Percentiles rank a stretch among this genome's conserved stretches.
phyloP scores from a whole-genome alignment of 192 early-diverging fungal genomes.

The Anaeromyces robustus region DNA sequence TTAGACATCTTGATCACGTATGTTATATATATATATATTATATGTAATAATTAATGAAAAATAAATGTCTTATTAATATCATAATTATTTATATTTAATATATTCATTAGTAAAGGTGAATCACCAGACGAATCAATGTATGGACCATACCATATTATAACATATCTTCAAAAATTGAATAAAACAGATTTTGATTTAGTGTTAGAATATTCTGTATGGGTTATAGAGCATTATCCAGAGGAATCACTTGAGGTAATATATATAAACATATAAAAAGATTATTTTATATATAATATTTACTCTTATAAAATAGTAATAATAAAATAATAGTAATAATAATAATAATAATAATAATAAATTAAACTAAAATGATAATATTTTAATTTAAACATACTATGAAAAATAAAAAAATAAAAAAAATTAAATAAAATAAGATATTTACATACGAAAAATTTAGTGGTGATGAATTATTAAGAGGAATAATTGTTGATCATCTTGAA shows the following conservation, averaged over 20 bases:
- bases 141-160: conserved; percentile 46
- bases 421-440: no score
- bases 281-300: no score
- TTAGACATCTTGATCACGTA: conserved; percentile 60
- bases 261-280: no score
- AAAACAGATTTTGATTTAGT: conserved; percentile 64
- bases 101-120: conserved; percentile 16
- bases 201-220: conserved; percentile 65
- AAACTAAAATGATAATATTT: no score
- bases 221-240: conserved; percentile 44
- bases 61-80: no score
- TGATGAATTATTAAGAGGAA: not conserved
- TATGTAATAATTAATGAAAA: no score
- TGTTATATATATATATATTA: conserved; percentile 15
- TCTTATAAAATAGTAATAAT: no score
- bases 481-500: not conserved
- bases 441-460: not conserved
- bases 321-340: no score
- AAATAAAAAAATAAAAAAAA: no score
- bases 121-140: conserved; percentile 28
- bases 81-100: not conserved
- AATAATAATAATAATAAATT: no score
- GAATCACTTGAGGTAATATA: conserved; percentile 1
- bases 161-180: conserved; percentile 65
- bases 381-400: no score